Evolutionary conservation across 139 green algal species (phyloP).

Genomic region (Chlamydomonas urium): DNA sequence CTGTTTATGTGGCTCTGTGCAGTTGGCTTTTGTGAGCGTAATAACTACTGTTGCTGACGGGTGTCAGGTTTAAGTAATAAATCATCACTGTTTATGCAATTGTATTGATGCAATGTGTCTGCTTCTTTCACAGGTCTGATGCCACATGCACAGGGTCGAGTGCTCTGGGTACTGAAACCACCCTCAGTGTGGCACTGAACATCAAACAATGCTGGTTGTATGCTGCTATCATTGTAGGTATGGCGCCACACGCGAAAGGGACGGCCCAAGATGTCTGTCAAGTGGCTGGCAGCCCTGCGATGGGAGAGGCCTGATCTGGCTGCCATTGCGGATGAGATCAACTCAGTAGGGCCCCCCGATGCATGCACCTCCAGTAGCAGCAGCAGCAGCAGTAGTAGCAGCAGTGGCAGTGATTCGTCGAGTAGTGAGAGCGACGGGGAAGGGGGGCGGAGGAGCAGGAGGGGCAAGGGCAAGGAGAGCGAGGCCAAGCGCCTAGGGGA

Average conservation of each 20-base stretch:
- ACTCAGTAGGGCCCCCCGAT: conserved; percentile 14
- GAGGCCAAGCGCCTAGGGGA: no score
- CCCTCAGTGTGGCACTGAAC: background rate
- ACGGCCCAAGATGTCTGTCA: conserved; percentile 71
- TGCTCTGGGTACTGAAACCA: background rate
- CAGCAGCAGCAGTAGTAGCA: conserved; percentile 33
- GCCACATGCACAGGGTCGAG: background rate
- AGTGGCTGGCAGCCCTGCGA: conserved; percentile 58
- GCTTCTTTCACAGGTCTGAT: background rate
- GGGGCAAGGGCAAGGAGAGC: no score
- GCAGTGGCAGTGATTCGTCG: conserved; percentile 9
- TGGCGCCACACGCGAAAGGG: conserved; percentile 59
- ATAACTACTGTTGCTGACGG: no score
- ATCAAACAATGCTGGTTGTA: no score
- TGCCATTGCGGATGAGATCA: conserved; percentile 35
- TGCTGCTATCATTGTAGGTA: conserved; percentile 30
- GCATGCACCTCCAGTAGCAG: conserved; percentile 30
- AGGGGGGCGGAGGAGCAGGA: no score
- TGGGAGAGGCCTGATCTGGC: conserved; percentile 60
- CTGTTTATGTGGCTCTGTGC: no score
- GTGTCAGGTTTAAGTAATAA: background rate
- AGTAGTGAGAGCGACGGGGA: background rate
- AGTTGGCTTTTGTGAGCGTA: no score
- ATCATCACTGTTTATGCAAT: background rate
- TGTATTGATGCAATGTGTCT: background rate